A percentile compares a stretch with the other conserved stretches of the same genome.
Evolutionary conservation across 2,329 filamentous ascomycete genomes (phyloP).

Genomic region (Malbranchea zuffiana): DNA sequence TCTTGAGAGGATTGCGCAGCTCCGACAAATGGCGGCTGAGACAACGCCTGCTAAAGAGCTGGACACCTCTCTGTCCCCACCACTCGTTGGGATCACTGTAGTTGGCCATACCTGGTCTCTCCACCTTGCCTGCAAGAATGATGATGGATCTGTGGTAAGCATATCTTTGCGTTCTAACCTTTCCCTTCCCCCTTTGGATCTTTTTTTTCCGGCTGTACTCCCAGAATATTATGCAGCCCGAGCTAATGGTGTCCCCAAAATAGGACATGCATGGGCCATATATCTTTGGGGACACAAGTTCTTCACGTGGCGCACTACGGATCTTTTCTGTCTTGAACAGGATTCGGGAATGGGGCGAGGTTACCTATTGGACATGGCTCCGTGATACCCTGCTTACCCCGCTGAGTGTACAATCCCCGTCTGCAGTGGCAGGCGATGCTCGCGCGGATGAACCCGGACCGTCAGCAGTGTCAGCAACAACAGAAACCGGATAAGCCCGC

Average conservation of each 20-base stretch:
- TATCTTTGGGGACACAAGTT: conserved; percentile 6
- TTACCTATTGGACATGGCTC: conserved; percentile 9
- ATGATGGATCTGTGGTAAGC: conserved; percentile 9
- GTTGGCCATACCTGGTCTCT: conserved; percentile 10
- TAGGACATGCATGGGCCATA: conserved; percentile 5
- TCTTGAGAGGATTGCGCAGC: conserved; percentile 5
- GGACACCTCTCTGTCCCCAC: background rate
- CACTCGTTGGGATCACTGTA: conserved; percentile 7
- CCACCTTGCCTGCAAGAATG: conserved; percentile 1
- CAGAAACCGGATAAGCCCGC: no score
- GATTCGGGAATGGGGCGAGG: conserved; percentile 2
- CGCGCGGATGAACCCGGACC: no score
- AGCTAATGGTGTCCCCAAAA: no score
- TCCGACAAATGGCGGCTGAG: background rate
- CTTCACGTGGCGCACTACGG: conserved; percentile 1
- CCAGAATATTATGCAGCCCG: no score
- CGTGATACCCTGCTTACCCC: conserved; percentile 4
- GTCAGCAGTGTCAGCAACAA: no score
- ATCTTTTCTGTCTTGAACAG: conserved; percentile 2
- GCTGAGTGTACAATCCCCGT: no score
- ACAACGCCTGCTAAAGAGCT: no score
- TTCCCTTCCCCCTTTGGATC: no score
- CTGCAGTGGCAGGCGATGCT: no score
- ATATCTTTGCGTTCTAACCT: background rate
- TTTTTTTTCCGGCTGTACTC: no score